Evolutionary conservation across 148 eudicot genomes (phyloP).

Genomic region (Cornus suecica): DNA sequence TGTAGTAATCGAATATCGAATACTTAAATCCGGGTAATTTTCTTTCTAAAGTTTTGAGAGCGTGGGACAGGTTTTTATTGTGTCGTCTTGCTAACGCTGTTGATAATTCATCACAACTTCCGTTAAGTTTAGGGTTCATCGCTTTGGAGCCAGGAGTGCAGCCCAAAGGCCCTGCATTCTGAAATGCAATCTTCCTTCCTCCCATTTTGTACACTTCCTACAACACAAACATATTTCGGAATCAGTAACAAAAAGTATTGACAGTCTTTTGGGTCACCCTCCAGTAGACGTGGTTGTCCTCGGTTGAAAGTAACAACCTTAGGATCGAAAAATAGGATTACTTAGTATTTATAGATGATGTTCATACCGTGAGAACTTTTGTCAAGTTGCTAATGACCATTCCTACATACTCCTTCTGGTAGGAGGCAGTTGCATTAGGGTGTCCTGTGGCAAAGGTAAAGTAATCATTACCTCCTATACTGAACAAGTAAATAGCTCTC

Average conservation of each 20-base stretch:
- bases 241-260: too few species aligned
- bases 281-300: too few species aligned
- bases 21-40: slow-evolving; percentile 20
- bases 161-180: slow-evolving; percentile 23
- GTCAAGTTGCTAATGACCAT: slow-evolving; percentile 15
- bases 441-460: neutral
- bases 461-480: slow-evolving; percentile 15
- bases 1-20: slow-evolving; percentile 22
- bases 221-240: too few species aligned
- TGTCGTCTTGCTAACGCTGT: slow-evolving; percentile 11
- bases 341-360: neutral
- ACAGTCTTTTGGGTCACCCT: too few species aligned
- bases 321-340: neutral
- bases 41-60: neutral
- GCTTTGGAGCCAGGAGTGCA: slow-evolving; percentile 17
- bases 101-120: slow-evolving; percentile 9
- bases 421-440: neutral
- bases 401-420: neutral
- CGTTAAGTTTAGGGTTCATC: neutral
- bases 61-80: slow-evolving; percentile 1
- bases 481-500: slow-evolving; percentile 14
- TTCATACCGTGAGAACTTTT: neutral
- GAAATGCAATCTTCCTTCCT: slow-evolving; percentile 22
- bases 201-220: slow-evolving; percentile 21
- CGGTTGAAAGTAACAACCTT: neutral